A percentile compares a stretch with the other conserved stretches of the same genome.
Evolutionary conservation across 2,329 filamentous ascomycete genomes (phyloP).

Genomic region (Talaromyces sp.): DNA sequence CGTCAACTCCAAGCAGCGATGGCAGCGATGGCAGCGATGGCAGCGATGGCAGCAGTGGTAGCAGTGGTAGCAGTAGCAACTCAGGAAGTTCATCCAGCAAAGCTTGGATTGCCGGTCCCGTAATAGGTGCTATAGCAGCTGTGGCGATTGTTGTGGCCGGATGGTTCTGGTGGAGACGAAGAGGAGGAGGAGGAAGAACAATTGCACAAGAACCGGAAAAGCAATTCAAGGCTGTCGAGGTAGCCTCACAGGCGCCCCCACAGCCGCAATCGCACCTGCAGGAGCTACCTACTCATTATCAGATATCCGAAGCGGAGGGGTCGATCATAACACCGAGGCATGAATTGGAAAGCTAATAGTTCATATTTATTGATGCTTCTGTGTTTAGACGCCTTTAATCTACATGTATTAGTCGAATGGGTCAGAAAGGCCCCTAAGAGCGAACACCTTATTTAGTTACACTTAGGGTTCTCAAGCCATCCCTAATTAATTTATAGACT

Average conservation of each 20-base stretch:
- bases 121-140: neutral
- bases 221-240: neutral
- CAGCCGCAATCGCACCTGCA: neutral
- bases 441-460: neutral
- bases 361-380: neutral
- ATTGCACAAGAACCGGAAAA: neutral
- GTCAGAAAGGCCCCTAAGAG: neutral
- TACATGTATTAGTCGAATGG: neutral
- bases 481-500: neutral
- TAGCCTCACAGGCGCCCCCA: neutral
- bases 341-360: neutral
- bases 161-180: neutral
- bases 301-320: neutral
- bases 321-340: neutral
- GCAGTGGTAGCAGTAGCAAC: neutral
- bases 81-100: neutral
- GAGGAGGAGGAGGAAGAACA: neutral
- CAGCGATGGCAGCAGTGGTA: too few relatives aligned
- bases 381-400: neutral
- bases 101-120: neutral
- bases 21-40: too few relatives aligned
- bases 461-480: neutral
- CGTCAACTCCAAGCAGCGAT: neutral
- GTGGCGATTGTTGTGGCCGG: neutral
- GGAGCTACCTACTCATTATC: neutral